These are phyloP conservation scores for Phlyctochytrium planicorne DNA, from an alignment of 192 early-diverging fungal species.

Conservation along the genomic window DNA sequence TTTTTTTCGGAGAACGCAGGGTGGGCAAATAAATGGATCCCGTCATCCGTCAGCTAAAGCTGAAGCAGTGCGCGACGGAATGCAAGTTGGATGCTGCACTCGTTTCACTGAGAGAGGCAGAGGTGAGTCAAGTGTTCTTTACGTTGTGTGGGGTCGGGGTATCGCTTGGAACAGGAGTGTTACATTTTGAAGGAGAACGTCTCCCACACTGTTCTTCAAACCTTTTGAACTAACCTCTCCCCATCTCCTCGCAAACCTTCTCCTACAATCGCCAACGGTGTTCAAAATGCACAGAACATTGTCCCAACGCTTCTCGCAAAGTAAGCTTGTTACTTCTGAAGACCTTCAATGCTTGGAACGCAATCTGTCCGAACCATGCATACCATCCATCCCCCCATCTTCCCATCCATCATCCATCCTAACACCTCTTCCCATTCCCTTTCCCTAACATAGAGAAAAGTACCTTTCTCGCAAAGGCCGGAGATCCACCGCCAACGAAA, in stretches of 20 bases:
- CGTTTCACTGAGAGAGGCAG: not conserved
- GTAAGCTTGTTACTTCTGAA: not conserved
- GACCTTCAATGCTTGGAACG: not conserved
- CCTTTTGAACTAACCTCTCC: not conserved
- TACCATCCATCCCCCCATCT: no score
- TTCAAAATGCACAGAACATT: not conserved
- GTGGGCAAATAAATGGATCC: no score
- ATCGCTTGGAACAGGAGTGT: no score
- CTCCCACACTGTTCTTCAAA: not conserved
- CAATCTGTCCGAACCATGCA: not conserved
- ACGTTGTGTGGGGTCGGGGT: no score
- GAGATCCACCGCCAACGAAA: not conserved
- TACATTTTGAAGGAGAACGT: not conserved
- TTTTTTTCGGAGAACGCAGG: no score
- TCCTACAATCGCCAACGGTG: not conserved
- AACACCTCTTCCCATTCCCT: no score
- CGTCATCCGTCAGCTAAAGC: not conserved
- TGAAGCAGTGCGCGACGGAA: not conserved
- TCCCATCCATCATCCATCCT: no score
- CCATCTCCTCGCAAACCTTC: not conserved
- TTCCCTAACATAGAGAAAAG: conserved; percentile 6
- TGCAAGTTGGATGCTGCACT: conserved; percentile 8
- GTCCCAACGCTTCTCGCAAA: conserved; percentile 5
- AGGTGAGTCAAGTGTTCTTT: no score
- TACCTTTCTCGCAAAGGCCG: conserved; percentile 1